Evolutionary conservation across 78 protist species (phyloP).

Genomic region (Chrysochromulina tobinii): DNA sequence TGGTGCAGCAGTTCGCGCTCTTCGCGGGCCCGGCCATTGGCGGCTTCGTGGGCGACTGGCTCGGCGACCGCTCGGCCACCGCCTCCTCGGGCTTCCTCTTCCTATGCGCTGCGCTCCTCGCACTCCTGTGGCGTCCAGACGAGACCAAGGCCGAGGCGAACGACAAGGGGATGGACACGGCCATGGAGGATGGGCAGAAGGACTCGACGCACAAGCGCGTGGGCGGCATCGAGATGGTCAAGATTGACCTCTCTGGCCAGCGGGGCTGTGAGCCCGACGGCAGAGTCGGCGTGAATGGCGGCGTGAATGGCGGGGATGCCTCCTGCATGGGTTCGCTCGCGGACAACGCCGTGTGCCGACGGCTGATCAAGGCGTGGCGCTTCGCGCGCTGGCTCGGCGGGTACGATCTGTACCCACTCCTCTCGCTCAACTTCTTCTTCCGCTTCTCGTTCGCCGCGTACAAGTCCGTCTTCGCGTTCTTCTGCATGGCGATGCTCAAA

Average conservation of each 20-base stretch:
- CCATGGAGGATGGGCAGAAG: neutral
- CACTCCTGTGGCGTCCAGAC: neutral
- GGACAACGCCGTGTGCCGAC: too few relatives aligned
- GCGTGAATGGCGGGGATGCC: too few relatives aligned
- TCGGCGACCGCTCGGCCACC: neutral
- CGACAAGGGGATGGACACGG: too few relatives aligned
- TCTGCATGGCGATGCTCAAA: neutral
- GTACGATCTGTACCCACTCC: neutral
- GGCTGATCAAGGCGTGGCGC: too few relatives aligned
- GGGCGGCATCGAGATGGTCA: too few relatives aligned
- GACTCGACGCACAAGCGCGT: neutral
- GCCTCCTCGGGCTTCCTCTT: neutral
- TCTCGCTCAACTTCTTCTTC: neutral
- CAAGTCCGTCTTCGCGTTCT: neutral
- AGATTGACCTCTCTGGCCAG: too few relatives aligned
- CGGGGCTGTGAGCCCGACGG: too few relatives aligned
- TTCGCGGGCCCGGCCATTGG: neutral
- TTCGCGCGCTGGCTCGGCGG: neutral
- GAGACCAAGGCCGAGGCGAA: neutral
- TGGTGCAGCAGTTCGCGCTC: neutral
- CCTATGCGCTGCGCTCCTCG: neutral
- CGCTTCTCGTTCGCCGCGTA: conserved; percentile 22
- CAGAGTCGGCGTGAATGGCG: too few relatives aligned
- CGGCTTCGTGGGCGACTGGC: neutral
- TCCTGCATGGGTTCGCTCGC: too few relatives aligned